Conservation (phyloP, 768 basidiomycete species). For the Rossbeevera mucosa region DNA sequence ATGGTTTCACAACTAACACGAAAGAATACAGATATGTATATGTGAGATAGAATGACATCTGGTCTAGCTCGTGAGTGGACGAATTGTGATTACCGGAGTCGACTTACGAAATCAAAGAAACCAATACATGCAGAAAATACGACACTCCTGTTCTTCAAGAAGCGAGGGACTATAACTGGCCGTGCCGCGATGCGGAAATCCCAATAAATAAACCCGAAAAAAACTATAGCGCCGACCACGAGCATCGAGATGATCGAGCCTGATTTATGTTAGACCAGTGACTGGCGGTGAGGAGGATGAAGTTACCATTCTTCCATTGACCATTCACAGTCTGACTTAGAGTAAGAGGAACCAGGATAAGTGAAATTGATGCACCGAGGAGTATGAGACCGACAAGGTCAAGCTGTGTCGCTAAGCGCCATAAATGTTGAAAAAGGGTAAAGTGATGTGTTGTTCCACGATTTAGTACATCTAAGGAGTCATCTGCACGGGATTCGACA, state of each 20-base stretch:
- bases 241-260: slow-evolving; percentile 51
- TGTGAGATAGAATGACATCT: slow-evolving; percentile 65
- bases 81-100: neutral
- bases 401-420: slow-evolving; percentile 32
- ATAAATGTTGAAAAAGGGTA: slow-evolving; percentile 5
- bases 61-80: neutral
- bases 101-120: slow-evolving; percentile 54
- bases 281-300: neutral
- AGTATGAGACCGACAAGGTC: slow-evolving; percentile 50
- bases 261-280: slow-evolving; percentile 18
- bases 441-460: neutral
- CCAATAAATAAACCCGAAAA: slow-evolving; percentile 43
- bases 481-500: neutral
- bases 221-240: slow-evolving; percentile 40
- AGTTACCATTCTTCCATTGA: slow-evolving; percentile 43
- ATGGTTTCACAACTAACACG: slow-evolving; percentile 48
- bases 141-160: slow-evolving; percentile 55
- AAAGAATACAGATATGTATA: slow-evolving; percentile 73
- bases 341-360: slow-evolving; percentile 56
- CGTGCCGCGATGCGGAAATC: slow-evolving; percentile 47
- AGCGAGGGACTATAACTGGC: slow-evolving; percentile 59
- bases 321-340: slow-evolving; percentile 37
- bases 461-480: neutral
- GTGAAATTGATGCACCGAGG: slow-evolving; percentile 44
- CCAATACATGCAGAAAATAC: slow-evolving; percentile 57